A percentile compares a stretch with the other conserved stretches of the same genome.
Conservation (phyloP, 2,329 filamentous ascomycete genomes). For the Ophiostoma novo-ulmi region DNA sequence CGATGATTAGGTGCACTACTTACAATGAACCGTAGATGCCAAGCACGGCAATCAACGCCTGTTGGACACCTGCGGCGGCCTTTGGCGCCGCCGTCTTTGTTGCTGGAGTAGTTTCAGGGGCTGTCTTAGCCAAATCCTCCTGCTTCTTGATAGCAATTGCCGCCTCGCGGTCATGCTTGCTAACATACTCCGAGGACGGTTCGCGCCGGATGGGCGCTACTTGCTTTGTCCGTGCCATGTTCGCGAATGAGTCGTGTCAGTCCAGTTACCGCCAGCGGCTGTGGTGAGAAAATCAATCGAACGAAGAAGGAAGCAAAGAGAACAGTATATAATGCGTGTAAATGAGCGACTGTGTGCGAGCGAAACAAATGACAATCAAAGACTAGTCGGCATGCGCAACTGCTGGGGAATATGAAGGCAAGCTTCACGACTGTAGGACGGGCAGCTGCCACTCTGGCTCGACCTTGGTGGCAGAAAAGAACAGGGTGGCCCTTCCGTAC, state of each 20-base stretch:
- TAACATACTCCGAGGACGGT: slow-evolving; percentile 61
- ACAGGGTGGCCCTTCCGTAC: slow-evolving; percentile 17
- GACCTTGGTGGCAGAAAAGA: slow-evolving; percentile 17
- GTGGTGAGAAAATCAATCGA: neutral
- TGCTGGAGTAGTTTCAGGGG: neutral
- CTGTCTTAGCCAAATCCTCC: neutral
- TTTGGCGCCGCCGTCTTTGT: slow-evolving; percentile 21
- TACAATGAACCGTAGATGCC: slow-evolving; percentile 98
- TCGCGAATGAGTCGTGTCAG: neutral
- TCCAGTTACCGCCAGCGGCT: slow-evolving; percentile 4
- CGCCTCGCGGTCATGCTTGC: slow-evolving; percentile 40
- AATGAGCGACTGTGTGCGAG: slow-evolving; percentile 3
- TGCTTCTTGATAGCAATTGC: slow-evolving; percentile 27
- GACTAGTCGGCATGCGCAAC: neutral
- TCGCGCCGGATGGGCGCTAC: slow-evolving; percentile 58
- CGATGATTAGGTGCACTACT: slow-evolving; percentile 30
- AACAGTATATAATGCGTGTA: neutral
- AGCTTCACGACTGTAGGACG: neutral
- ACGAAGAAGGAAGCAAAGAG: neutral
- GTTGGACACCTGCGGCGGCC: slow-evolving; percentile 52
- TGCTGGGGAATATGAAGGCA: neutral
- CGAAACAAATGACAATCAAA: neutral
- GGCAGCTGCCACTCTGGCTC: slow-evolving; percentile 1
- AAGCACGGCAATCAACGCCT: slow-evolving; percentile 80
- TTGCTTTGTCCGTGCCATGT: slow-evolving; percentile 65